Evolutionary conservation across 2,329 filamentous ascomycete genomes (phyloP).

Genomic region (Neospermospora avenae): DNA sequence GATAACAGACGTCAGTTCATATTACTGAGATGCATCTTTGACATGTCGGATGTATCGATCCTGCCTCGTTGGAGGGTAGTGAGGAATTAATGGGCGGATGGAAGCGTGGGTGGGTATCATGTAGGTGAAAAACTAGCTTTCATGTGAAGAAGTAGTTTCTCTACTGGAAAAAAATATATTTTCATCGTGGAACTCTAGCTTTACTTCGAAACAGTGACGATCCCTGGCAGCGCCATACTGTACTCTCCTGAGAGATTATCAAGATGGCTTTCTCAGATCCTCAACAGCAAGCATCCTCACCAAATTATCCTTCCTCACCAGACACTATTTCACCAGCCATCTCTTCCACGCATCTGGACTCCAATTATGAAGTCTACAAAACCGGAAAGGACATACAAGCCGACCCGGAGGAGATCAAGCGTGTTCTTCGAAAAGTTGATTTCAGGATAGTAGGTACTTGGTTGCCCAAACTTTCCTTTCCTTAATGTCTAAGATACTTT

Average conservation of each 20-base stretch:
- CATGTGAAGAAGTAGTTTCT: too few species aligned
- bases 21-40: not conserved
- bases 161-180: not conserved
- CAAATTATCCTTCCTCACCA: not conserved
- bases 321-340: conserved; percentile 21
- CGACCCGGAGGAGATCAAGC: conserved; percentile 25
- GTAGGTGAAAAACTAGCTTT: not conserved
- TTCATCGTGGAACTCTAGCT: not conserved
- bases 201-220: not conserved
- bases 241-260: not conserved
- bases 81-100: not conserved
- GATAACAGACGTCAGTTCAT: not conserved
- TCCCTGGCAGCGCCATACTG: not conserved
- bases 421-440: conserved; percentile 42
- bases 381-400: conserved; percentile 28
- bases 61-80: not conserved
- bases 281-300: conserved; percentile 1
- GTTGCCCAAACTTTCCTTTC: too few species aligned
- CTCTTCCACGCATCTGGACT: conserved; percentile 33
- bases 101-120: not conserved
- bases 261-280: conserved; percentile 10
- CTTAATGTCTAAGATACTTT: too few species aligned
- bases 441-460: conserved; percentile 36
- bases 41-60: not conserved
- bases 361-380: conserved; percentile 39